phyloP scores from a whole-genome alignment of 2,329 filamentous ascomycete genomes.

The Polychaeton citri region DNA sequence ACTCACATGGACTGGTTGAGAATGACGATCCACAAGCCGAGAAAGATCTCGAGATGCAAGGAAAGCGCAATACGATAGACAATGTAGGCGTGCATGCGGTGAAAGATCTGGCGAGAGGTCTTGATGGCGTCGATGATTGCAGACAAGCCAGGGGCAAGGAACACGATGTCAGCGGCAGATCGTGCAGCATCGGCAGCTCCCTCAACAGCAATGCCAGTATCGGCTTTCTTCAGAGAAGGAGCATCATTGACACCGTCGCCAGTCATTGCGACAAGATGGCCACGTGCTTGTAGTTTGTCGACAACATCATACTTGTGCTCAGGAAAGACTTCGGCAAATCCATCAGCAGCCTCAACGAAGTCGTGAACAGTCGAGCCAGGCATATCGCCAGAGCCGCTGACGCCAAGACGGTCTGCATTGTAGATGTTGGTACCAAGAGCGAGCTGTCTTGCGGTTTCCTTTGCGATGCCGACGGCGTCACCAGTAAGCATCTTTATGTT shows the following conservation, averaged over 20 bases:
- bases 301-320: slow-evolving; percentile 68
- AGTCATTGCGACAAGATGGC: slow-evolving; percentile 40
- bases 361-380: slow-evolving; percentile 87
- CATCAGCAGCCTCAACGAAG: slow-evolving; percentile 49
- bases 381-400: slow-evolving; percentile 74
- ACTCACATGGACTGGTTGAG: slow-evolving; percentile 56
- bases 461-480: slow-evolving; percentile 66
- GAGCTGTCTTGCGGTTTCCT: slow-evolving; percentile 73
- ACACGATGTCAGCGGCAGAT: slow-evolving; percentile 85
- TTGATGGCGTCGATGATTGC: slow-evolving; percentile 88
- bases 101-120: slow-evolving; percentile 88
- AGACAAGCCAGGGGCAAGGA: slow-evolving; percentile 80
- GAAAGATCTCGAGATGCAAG: slow-evolving; percentile 80
- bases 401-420: slow-evolving; percentile 68
- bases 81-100: slow-evolving; percentile 93
- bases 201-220: slow-evolving; percentile 53
- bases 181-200: slow-evolving; percentile 83
- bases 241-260: slow-evolving; percentile 32
- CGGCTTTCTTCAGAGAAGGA: slow-evolving; percentile 48
- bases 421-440: slow-evolving; percentile 69
- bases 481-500: slow-evolving; percentile 73
- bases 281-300: slow-evolving; percentile 50
- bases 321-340: slow-evolving; percentile 57
- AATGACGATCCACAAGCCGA: slow-evolving; percentile 83
- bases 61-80: slow-evolving; percentile 90